Conservation (phyloP, 2,329 filamentous ascomycete genomes). For the Diplocarpon rosae region DNA sequence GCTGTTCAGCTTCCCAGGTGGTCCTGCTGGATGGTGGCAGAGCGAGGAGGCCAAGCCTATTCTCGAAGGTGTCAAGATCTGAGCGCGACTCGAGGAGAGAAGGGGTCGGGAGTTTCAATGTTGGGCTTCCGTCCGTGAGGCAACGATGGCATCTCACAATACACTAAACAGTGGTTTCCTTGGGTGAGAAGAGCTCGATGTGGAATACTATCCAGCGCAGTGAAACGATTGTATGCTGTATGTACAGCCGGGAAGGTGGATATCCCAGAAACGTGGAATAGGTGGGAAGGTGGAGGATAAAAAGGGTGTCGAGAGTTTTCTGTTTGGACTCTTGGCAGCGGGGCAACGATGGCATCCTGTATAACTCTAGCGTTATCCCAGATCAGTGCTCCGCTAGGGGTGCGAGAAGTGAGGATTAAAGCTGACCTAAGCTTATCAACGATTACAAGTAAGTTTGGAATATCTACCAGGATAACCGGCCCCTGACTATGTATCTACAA, state of each 20-base stretch:
- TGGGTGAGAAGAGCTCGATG: background rate
- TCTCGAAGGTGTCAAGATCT: slow-evolving; percentile 27
- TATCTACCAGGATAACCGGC: too few relatives aligned
- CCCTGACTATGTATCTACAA: too few relatives aligned
- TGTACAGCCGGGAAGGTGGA: slow-evolving; percentile 10
- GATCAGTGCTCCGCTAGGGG: background rate
- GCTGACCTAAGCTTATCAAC: too few relatives aligned
- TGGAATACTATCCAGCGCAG: background rate
- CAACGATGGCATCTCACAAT: slow-evolving; percentile 23
- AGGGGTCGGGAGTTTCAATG: slow-evolving; percentile 24
- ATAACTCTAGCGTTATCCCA: background rate
- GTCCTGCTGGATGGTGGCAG: slow-evolving; percentile 75
- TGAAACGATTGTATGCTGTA: slow-evolving; percentile 12
- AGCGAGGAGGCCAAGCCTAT: slow-evolving; percentile 39
- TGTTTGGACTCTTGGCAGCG: slow-evolving; percentile 1
- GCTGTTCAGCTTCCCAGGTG: slow-evolving; percentile 62
- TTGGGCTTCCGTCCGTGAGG: slow-evolving; percentile 22
- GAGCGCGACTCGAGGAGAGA: slow-evolving; percentile 6
- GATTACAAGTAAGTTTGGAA: too few relatives aligned
- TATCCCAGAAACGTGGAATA: background rate
- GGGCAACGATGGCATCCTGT: slow-evolving; percentile 10
- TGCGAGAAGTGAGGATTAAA: too few relatives aligned
- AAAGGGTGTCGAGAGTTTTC: slow-evolving; percentile 1
- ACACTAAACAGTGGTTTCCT: background rate
- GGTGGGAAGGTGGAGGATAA: background rate